Evolutionary conservation across 2,329 filamentous ascomycete genomes (phyloP).

Genomic region (Rhynchosporium secalis): DNA sequence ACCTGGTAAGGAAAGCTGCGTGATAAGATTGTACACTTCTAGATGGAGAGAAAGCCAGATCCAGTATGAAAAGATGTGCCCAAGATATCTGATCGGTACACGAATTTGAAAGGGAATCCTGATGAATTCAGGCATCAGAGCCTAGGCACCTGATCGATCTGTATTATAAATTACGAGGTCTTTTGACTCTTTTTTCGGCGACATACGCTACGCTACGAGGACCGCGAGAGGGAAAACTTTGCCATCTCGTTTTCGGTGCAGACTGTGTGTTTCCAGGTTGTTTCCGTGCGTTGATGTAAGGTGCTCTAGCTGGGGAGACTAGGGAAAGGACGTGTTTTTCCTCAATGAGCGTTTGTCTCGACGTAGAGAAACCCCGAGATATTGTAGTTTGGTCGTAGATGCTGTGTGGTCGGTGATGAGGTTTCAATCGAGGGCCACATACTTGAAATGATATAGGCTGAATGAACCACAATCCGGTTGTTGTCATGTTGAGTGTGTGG

Average conservation of each 20-base stretch:
- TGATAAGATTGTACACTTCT: too few relatives aligned
- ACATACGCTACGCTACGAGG: not conserved
- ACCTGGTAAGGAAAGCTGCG: too few relatives aligned
- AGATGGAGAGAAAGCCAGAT: too few relatives aligned
- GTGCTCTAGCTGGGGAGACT: conserved; percentile 4
- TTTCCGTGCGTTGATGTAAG: conserved; percentile 7
- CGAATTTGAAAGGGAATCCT: too few relatives aligned
- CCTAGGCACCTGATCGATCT: too few relatives aligned
- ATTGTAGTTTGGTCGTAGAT: not conserved
- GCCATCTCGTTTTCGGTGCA: conserved; percentile 3
- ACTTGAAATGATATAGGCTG: not conserved
- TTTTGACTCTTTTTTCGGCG: not conserved
- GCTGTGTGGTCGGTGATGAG: not conserved
- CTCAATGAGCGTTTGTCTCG: not conserved
- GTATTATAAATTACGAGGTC: too few relatives aligned
- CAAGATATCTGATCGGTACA: too few relatives aligned
- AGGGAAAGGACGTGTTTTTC: not conserved
- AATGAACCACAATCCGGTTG: not conserved
- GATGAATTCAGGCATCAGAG: not conserved
- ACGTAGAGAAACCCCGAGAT: not conserved
- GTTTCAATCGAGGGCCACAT: not conserved
- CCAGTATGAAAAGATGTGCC: too few relatives aligned
- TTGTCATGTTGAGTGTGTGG: not conserved
- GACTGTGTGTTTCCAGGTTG: conserved; percentile 2
- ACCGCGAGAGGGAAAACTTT: not conserved